These are phyloP conservation scores for Yamadazyma nakazawae DNA, from an alignment of 805 yeast species.

Conservation along the genomic window DNA sequence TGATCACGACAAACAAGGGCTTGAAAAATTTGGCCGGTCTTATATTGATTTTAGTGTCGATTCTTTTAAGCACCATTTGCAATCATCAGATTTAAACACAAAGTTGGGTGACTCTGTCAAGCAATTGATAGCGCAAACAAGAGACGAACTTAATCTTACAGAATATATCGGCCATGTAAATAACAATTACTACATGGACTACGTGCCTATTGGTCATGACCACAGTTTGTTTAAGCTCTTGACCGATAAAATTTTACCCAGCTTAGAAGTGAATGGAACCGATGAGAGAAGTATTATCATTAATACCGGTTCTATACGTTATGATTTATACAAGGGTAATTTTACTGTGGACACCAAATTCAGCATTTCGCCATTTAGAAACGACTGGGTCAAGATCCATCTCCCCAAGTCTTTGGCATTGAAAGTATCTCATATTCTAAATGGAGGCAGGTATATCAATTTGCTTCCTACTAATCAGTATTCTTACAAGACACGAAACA, in stretches of 20 bases:
- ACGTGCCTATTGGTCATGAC: constrained; percentile 53
- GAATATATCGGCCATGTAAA: constrained; percentile 64
- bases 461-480: constrained; percentile 25
- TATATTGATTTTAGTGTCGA: constrained; percentile 80
- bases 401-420: constrained; percentile 59
- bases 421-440: constrained; percentile 52
- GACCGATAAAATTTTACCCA: constrained; percentile 53
- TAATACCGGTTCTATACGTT: constrained; percentile 86
- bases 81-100: constrained; percentile 36
- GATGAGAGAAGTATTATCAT: constrained; percentile 52
- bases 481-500: constrained; percentile 1
- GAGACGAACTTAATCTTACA: constrained; percentile 52
- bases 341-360: constrained; percentile 78
- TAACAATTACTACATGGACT: constrained; percentile 59
- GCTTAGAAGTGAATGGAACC: constrained; percentile 25
- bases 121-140: constrained; percentile 37
- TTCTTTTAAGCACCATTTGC: constrained; percentile 66
- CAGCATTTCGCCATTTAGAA: constrained; percentile 81
- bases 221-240: constrained; percentile 57
- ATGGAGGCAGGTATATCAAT: constrained; percentile 48
- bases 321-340: constrained; percentile 80
- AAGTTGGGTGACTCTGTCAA: constrained; percentile 50
- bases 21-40: constrained; percentile 45
- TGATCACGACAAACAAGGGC: constrained; percentile 12
- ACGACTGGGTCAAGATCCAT: constrained; percentile 68